These are phyloP conservation scores for Porphyrellus cyaneotinctus DNA, from an alignment of 768 basidiomycete species.

Conservation along the genomic window DNA sequence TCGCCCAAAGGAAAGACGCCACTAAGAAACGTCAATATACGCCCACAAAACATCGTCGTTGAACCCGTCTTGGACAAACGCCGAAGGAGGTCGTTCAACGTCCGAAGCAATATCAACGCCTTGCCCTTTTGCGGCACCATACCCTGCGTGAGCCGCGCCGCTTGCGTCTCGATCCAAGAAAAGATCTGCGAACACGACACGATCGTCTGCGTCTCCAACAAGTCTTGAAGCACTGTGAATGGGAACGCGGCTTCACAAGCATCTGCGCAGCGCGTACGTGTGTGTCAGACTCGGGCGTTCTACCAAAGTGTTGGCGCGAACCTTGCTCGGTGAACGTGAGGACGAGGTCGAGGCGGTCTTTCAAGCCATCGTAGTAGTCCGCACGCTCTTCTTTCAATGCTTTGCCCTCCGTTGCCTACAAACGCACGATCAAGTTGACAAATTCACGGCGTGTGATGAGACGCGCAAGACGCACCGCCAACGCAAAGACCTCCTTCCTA, in stretches of 20 bases:
- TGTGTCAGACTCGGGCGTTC: background rate
- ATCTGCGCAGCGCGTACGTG: slow-evolving; percentile 39
- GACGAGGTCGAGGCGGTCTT: slow-evolving; percentile 64
- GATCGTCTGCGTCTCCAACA: slow-evolving; percentile 84
- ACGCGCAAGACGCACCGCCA: slow-evolving; percentile 52
- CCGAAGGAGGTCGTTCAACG: slow-evolving; percentile 81
- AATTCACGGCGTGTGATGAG: background rate
- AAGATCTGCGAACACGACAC: slow-evolving; percentile 82
- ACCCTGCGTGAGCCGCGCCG: slow-evolving; percentile 63
- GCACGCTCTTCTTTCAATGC: slow-evolving; percentile 51
- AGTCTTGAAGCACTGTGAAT: slow-evolving; percentile 70
- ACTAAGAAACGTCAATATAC: slow-evolving; percentile 83
- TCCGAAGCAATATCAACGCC: slow-evolving; percentile 77
- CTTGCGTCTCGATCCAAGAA: slow-evolving; percentile 79
- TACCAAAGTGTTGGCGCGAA: slow-evolving; percentile 29
- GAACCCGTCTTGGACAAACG: slow-evolving; percentile 83
- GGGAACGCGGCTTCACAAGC: slow-evolving; percentile 76
- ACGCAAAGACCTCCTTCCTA: slow-evolving; percentile 63
- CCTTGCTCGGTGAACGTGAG: slow-evolving; percentile 77
- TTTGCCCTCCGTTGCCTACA: slow-evolving; percentile 62
- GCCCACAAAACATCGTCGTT: slow-evolving; percentile 83
- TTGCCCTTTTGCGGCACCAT: slow-evolving; percentile 88
- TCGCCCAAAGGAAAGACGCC: slow-evolving; percentile 85
- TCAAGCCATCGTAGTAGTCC: slow-evolving; percentile 59
- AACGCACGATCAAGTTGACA: background rate